phyloP scores from a whole-genome alignment of 1,284 basidiomycete genomes.

The Ceratobasidium sp. region DNA sequence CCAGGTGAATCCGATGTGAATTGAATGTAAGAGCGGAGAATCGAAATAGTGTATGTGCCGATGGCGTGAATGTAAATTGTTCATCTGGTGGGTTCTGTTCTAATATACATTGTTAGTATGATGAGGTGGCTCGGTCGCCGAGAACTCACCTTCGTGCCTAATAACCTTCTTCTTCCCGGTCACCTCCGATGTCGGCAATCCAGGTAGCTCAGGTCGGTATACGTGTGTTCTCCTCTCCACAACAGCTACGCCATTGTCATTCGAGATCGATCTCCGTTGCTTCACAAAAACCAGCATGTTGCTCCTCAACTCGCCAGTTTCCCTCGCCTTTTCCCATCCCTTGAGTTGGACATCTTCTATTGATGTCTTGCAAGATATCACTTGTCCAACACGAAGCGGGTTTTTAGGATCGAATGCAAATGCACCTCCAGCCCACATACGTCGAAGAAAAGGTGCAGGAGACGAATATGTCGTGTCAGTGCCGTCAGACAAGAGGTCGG shows the following conservation, averaged over 20 bases:
- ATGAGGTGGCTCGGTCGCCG: not conserved
- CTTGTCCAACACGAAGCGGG: conserved; percentile 66
- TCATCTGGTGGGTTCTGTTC: conserved; percentile 56
- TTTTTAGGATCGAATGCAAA: conserved; percentile 68
- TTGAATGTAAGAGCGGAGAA: conserved; percentile 88
- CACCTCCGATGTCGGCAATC: not conserved
- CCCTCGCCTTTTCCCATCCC: conserved; percentile 60
- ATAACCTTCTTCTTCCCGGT: conserved; percentile 50
- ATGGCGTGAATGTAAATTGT: conserved; percentile 72
- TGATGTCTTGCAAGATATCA: conserved; percentile 62
- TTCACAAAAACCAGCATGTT: conserved; percentile 82
- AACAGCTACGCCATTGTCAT: conserved; percentile 58
- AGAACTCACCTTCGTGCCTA: conserved; percentile 59
- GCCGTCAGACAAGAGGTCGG: conserved; percentile 70
- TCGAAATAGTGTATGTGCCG: conserved; percentile 77
- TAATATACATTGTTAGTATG: not conserved
- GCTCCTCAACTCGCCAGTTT: conserved; percentile 41
- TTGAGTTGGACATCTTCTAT: conserved; percentile 73
- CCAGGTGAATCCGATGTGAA: conserved; percentile 77
- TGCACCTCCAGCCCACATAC: conserved; percentile 87
- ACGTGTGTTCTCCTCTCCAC: conserved; percentile 79
- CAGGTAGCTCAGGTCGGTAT: conserved; percentile 61
- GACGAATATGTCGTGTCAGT: conserved; percentile 77
- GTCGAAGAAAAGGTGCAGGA: conserved; percentile 74
- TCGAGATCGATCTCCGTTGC: conserved; percentile 57